Evolutionary conservation across 1,284 basidiomycete species (phyloP).

Genomic region (Golubevia pallescens): DNA sequence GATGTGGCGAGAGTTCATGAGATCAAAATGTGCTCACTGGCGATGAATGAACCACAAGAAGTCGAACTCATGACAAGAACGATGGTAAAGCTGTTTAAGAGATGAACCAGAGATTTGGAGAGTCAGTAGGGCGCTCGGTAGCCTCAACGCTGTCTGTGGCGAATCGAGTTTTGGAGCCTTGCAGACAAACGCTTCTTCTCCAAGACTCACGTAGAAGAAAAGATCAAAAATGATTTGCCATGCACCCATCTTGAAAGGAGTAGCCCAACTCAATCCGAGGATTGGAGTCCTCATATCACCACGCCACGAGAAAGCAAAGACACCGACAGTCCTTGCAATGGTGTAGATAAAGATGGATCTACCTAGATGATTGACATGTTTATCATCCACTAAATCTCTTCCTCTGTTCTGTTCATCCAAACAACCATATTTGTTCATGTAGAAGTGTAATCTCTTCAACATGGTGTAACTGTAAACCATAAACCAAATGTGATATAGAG

Average conservation of each 20-base stretch:
- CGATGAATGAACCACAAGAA: too few species aligned
- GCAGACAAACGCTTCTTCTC: too few species aligned
- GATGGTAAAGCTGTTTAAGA: too few species aligned
- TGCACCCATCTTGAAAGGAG: conserved; percentile 44
- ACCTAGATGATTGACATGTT: conserved; percentile 54
- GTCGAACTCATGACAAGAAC: too few species aligned
- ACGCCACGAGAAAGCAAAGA: conserved; percentile 49
- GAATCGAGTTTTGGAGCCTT: too few species aligned
- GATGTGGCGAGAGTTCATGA: too few species aligned
- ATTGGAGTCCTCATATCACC: conserved; percentile 43
- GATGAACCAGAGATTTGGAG: too few species aligned
- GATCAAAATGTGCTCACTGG: too few species aligned
- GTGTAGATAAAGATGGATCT: conserved; percentile 56
- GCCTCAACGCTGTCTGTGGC: too few species aligned
- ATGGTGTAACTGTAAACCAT: conserved; percentile 36
- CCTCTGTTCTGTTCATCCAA: conserved; percentile 56
- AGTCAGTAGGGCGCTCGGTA: too few species aligned
- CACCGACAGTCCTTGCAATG: conserved; percentile 45
- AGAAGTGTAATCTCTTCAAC: conserved; percentile 39
- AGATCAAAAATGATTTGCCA: conserved; percentile 43
- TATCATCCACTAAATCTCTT: conserved; percentile 52
- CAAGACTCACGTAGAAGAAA: too few species aligned
- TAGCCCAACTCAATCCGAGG: conserved; percentile 33
- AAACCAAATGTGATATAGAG: conserved; percentile 43
- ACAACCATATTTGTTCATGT: conserved; percentile 40